These are phyloP conservation scores for Carex kokanica DNA, from an alignment of 176 grass and related monocot genomes.

Conservation along the genomic window DNA sequence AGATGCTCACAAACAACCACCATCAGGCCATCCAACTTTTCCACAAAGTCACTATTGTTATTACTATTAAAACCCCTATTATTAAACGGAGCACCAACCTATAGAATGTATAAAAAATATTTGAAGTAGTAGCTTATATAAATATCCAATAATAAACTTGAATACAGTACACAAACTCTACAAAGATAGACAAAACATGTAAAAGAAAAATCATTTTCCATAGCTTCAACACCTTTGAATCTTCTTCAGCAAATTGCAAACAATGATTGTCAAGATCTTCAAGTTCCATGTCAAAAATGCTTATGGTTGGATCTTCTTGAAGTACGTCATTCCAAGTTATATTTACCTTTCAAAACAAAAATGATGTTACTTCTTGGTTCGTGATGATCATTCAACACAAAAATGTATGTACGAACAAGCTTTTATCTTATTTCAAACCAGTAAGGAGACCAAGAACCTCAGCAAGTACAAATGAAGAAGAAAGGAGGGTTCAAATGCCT, in stretches of 20 bases:
- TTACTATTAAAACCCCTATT: slow-evolving; percentile 31
- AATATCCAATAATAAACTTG: slow-evolving; percentile 8
- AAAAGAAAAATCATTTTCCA: slow-evolving; percentile 26
- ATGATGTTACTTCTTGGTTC: slow-evolving; percentile 1
- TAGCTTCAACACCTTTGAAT: slow-evolving; percentile 36
- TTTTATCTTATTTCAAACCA: background rate
- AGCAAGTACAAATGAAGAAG: background rate
- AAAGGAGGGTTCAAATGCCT: background rate
- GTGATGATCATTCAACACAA: background rate
- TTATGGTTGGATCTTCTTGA: slow-evolving; percentile 73
- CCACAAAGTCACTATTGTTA: slow-evolving; percentile 55
- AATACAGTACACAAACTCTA: slow-evolving; percentile 41
- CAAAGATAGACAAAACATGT: slow-evolving; percentile 35
- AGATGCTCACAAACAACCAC: slow-evolving; percentile 78
- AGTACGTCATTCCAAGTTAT: slow-evolving; percentile 81
- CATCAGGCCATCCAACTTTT: slow-evolving; percentile 91
- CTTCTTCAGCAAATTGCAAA: slow-evolving; percentile 38
- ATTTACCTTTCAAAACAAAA: slow-evolving; percentile 52
- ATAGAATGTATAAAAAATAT: slow-evolving; percentile 16
- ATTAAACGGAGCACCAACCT: slow-evolving; percentile 28
- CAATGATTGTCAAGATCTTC: slow-evolving; percentile 62
- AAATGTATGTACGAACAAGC: background rate
- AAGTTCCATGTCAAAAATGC: slow-evolving; percentile 92
- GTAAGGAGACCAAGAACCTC: background rate
- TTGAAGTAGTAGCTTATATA: slow-evolving; percentile 10